Evolutionary conservation across 768 basidiomycete species (phyloP).

Genomic region (Mycena chlorophos): DNA sequence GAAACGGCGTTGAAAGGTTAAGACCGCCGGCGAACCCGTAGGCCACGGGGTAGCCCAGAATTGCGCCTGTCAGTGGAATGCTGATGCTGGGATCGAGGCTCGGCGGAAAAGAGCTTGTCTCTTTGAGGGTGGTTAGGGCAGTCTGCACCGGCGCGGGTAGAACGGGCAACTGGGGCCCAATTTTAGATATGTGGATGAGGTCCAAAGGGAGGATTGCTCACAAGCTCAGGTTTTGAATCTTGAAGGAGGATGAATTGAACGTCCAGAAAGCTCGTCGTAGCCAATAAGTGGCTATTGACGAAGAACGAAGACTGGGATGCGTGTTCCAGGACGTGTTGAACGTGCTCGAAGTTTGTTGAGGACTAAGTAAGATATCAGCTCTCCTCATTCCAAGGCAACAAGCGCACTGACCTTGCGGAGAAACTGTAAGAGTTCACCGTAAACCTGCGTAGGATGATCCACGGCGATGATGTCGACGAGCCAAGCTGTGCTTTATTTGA

Average conservation of each 20-base stretch:
- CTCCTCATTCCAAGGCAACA: neutral
- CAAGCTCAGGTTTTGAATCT: slow-evolving; percentile 14
- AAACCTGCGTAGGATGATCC: slow-evolving; percentile 34
- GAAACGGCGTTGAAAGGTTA: slow-evolving; percentile 39
- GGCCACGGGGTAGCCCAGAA: slow-evolving; percentile 63
- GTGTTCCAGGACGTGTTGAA: slow-evolving; percentile 49
- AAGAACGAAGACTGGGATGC: slow-evolving; percentile 55
- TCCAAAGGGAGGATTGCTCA: slow-evolving; percentile 3
- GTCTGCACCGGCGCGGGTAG: slow-evolving; percentile 18
- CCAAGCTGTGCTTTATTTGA: slow-evolving; percentile 53
- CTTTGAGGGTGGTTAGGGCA: neutral
- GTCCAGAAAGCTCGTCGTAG: neutral
- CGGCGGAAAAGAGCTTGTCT: slow-evolving; percentile 32
- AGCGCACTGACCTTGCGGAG: slow-evolving; percentile 39
- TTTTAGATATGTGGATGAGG: neutral
- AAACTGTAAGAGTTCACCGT: slow-evolving; percentile 35
- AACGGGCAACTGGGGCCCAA: slow-evolving; percentile 18
- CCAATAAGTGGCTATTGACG: slow-evolving; percentile 39
- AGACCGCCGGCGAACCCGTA: slow-evolving; percentile 38
- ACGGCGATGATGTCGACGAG: slow-evolving; percentile 50
- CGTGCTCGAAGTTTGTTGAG: slow-evolving; percentile 36
- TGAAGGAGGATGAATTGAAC: slow-evolving; percentile 17
- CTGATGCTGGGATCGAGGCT: slow-evolving; percentile 28
- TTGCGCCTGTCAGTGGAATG: slow-evolving; percentile 56
- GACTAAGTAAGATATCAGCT: slow-evolving; percentile 7